A percentile compares a stretch with the other conserved stretches of the same genome.
phyloP scores from a whole-genome alignment of 208 protist genomes.

The Naegleria gruberi region DNA sequence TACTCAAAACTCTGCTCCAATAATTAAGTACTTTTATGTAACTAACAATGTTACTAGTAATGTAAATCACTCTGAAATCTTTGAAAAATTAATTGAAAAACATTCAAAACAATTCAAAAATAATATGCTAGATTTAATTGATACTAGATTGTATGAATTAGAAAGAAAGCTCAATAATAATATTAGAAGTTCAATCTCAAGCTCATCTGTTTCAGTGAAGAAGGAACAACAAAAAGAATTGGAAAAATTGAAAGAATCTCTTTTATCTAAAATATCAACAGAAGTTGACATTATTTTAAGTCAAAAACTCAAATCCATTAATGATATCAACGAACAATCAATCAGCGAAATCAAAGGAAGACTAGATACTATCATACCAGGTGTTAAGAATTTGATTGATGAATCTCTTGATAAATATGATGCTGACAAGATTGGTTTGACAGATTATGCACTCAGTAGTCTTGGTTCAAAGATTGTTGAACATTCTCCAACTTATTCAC shows the following conservation, averaged over 20 bases:
- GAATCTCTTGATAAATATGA: not conserved
- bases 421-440: not conserved
- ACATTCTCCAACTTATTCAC: not conserved
- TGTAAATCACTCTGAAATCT: not conserved
- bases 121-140: not conserved
- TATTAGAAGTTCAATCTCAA: no score
- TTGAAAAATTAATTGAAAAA: not conserved
- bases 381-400: not conserved
- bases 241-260: not conserved
- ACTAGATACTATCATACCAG: not conserved
- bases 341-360: not conserved
- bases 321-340: not conserved
- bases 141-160: not conserved
- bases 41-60: not conserved
- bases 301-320: not conserved
- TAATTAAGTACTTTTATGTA: not conserved
- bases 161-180: not conserved
- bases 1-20: no score
- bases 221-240: not conserved
- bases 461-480: not conserved
- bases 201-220: not conserved
- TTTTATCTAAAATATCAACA: not conserved
- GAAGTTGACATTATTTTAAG: not conserved
- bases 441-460: not conserved
- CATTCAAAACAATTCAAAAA: not conserved